Evolutionary conservation across 768 basidiomycete genomes (phyloP).

Genomic region (Russula dissimulans): DNA sequence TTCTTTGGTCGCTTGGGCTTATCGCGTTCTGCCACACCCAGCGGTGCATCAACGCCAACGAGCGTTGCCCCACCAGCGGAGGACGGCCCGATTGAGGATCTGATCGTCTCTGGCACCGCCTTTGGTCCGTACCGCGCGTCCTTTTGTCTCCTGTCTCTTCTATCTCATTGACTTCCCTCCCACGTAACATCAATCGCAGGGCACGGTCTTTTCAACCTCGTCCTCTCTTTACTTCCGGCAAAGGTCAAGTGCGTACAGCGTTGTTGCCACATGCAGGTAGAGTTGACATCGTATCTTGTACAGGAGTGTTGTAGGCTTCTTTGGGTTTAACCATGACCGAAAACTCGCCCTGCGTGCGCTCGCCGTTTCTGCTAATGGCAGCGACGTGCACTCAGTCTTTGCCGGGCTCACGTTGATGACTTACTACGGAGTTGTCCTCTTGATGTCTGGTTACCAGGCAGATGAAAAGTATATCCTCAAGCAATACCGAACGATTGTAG

Average conservation of each 20-base stretch:
- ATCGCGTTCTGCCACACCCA: conserved; percentile 21
- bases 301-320: conserved; percentile 63
- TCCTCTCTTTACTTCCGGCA: conserved; percentile 67
- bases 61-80: conserved; percentile 4
- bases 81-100: conserved; percentile 58
- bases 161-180: not conserved
- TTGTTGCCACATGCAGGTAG: not conserved
- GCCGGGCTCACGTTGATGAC: conserved; percentile 76
- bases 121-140: conserved; percentile 39
- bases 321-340: conserved; percentile 69
- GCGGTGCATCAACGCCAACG: conserved; percentile 10
- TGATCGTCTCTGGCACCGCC: conserved; percentile 66
- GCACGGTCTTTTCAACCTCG: conserved; percentile 58
- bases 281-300: not conserved
- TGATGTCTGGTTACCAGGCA: conserved; percentile 67
- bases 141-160: not conserved
- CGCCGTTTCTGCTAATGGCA: conserved; percentile 53
- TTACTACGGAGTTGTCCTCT: conserved; percentile 62
- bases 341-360: conserved; percentile 59
- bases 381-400: conserved; percentile 69
- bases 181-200: conserved; percentile 15
- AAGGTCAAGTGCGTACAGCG: conserved; percentile 45
- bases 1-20: conserved; percentile 25
- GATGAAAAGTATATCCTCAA: conserved; percentile 55
- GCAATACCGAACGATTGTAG: conserved; percentile 56